Percentiles rank a stretch among this genome's conserved stretches.
These are phyloP conservation scores for Pythium guiyangense DNA, from an alignment of 352 stramenopile species.

Conservation along the genomic window DNA sequence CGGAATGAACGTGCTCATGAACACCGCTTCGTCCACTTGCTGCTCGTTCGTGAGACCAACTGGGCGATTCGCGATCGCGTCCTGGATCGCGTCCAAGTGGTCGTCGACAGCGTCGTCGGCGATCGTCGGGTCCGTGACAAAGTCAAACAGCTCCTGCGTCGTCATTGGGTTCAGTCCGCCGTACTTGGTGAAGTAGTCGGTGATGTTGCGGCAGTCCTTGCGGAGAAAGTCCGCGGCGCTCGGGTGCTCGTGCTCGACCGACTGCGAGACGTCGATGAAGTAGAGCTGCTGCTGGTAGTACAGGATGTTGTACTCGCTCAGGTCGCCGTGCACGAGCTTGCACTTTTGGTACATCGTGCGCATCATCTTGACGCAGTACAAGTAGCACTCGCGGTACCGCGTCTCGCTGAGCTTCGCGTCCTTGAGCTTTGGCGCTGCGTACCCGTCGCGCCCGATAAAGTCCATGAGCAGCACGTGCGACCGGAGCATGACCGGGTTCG, in stretches of 20 bases:
- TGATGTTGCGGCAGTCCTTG: conserved; percentile 97
- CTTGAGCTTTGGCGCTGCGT: conserved; percentile 93
- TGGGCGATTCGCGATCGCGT: conserved; percentile 73
- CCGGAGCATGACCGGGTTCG: conserved; percentile 92
- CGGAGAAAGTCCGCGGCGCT: conserved; percentile 96
- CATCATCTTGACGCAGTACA: conserved; percentile 95
- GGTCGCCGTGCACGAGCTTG: conserved; percentile 97
- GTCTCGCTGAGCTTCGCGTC: conserved; percentile 91
- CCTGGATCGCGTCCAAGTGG: conserved; percentile 89
- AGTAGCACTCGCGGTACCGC: conserved; percentile 92
- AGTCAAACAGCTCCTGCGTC: conserved; percentile 95
- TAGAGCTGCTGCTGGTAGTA: conserved; percentile 96
- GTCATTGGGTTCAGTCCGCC: conserved; percentile 90
- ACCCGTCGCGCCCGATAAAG: conserved; percentile 96
- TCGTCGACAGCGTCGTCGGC: conserved; percentile 76
- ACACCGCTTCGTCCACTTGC: conserved; percentile 93
- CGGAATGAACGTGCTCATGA: conserved; percentile 93
- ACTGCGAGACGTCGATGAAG: conserved; percentile 99
- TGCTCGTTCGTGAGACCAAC: conserved; percentile 58
- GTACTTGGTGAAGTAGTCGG: conserved; percentile 95
- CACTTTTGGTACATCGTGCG: conserved; percentile 96
- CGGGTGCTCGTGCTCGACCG: conserved; percentile 98
- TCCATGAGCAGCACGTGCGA: conserved; percentile 99
- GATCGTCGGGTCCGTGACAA: conserved; percentile 85
- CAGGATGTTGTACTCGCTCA: conserved; percentile 99